Base-by-base conservation (phyloP, 2,329 filamentous ascomycete species). In the Cadophora sp. region DNA sequence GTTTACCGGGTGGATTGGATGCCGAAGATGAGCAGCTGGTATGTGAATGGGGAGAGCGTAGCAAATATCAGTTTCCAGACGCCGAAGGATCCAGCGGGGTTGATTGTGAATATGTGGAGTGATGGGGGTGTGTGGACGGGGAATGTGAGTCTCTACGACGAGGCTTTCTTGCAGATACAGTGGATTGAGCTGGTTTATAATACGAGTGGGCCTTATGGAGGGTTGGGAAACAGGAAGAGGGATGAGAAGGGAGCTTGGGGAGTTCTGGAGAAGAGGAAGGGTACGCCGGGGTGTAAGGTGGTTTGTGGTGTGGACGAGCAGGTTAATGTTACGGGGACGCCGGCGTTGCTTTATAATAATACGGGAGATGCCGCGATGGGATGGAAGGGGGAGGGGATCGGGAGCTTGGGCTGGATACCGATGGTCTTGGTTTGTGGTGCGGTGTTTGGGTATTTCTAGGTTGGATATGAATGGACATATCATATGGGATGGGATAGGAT, bases 71-170 rank as follows among this genome's bases (percentile, higher is more conserved):
- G 64, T 22, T 76, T 71, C 55, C 76, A 77, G 34, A 70, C 68
- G 3, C 76, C 76, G 0, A 69, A 68, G 34, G 64, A 70, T 50
- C 76, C 76, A 1, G 68, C 71, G 1, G 68, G 71, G 1, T 55
- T 78, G 53, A 73, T 76, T 26, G 9, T 77, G 2, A 77, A 77
- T 70, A 77, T 77, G 74, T 77, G 76, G 76, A 73, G 73, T 62
- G 72, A 77, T 71, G 76, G 76, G 0, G 75, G 76, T 0, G 59
- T 68, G 9, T 77, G 76, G 76, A 74, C 76, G 14, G 76, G 76
- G 6, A 75, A 76, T 43, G 77, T 77, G 76, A 68, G 53, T 24
- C 11, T 68, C 11, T 69, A 55, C 50, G 74, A 76, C 24, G 67
- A 74, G 43, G 76, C 76, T 0, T 75, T 72, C 46, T 53, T 78